Percentiles rank a stretch among this genome's conserved stretches.
phyloP scores from a whole-genome alignment of 2,329 filamentous ascomycete species.

The Tolypocladium nubicola region DNA sequence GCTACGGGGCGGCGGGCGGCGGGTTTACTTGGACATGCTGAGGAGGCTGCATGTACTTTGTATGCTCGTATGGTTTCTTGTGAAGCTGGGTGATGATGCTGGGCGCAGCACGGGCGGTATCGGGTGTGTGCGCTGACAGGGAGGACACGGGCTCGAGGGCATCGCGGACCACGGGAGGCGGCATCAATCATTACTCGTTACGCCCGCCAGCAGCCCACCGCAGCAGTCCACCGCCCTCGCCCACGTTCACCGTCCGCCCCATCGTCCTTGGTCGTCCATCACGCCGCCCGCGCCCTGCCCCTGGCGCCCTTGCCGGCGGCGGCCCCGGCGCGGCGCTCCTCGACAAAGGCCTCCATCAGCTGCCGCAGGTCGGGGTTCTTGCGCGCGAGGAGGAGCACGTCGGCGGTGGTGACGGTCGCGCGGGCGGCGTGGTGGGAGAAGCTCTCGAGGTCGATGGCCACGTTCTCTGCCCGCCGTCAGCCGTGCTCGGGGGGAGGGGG shows the following conservation, averaged over 20 bases:
- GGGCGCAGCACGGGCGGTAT: neutral
- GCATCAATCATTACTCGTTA: neutral
- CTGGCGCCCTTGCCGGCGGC: neutral
- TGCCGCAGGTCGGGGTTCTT: conserved; percentile 77
- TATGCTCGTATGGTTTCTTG: neutral
- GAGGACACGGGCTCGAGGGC: neutral
- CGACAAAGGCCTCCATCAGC: conserved; percentile 61
- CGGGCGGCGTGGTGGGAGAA: conserved; percentile 68
- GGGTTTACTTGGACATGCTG: no score
- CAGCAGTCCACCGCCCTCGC: neutral
- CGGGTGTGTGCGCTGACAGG: neutral
- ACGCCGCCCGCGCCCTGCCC: neutral
- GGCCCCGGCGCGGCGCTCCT: conserved; percentile 35
- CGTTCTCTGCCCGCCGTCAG: conserved; percentile 31
- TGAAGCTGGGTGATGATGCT: neutral
- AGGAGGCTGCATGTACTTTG: no score
- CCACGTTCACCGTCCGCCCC: neutral
- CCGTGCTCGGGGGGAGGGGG: neutral
- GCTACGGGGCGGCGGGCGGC: neutral
- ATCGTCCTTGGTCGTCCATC: neutral
- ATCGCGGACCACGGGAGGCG: neutral
- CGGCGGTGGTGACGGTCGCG: conserved; percentile 69
- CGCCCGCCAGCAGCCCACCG: neutral
- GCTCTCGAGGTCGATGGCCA: conserved; percentile 45
- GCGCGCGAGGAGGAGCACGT: conserved; percentile 77